Evolutionary conservation across 2,329 filamentous ascomycete genomes (phyloP).

Genomic region (Fusarium chuoi): DNA sequence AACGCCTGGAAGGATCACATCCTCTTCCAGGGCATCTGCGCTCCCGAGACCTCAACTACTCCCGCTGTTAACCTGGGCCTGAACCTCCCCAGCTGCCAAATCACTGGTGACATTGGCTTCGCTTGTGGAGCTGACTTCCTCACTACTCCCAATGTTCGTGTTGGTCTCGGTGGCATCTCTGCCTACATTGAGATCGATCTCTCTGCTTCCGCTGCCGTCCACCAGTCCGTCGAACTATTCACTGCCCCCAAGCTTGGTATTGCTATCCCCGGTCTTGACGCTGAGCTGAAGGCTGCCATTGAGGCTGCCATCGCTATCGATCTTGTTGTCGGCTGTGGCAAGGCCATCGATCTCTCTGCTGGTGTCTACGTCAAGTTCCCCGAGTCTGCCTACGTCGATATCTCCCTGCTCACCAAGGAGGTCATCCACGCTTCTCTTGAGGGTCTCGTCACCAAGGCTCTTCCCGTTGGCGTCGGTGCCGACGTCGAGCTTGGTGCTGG

Average conservation of each 20-base stretch:
- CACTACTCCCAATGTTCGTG: conserved; percentile 52
- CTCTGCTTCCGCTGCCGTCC: conserved; percentile 55
- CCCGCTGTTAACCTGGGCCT: conserved; percentile 40
- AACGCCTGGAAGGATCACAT: conserved; percentile 29
- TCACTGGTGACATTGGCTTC: conserved; percentile 59
- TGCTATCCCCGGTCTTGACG: conserved; percentile 54
- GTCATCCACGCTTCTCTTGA: conserved; percentile 55
- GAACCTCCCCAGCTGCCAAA: conserved; percentile 48
- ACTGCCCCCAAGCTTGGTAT: conserved; percentile 50
- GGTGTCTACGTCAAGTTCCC: conserved; percentile 59
- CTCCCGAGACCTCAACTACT: conserved; percentile 29
- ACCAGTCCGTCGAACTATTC: conserved; percentile 63
- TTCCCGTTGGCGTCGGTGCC: conserved; percentile 42
- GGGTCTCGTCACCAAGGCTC: conserved; percentile 42
- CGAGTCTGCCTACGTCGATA: conserved; percentile 54
- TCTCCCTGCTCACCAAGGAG: conserved; percentile 54
- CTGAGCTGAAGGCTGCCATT: conserved; percentile 58
- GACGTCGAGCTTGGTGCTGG: conserved; percentile 51
- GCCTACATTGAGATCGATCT: conserved; percentile 63
- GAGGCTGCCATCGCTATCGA: conserved; percentile 62
- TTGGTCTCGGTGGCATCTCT: conserved; percentile 62
- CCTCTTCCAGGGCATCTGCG: conserved; percentile 34
- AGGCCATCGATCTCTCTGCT: conserved; percentile 60
- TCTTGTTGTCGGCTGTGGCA: conserved; percentile 60
- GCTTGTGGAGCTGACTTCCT: conserved; percentile 55